Base-by-base conservation (phyloP, 192 early-diverging fungal species). In the Pilobolus umbonatus region DNA sequence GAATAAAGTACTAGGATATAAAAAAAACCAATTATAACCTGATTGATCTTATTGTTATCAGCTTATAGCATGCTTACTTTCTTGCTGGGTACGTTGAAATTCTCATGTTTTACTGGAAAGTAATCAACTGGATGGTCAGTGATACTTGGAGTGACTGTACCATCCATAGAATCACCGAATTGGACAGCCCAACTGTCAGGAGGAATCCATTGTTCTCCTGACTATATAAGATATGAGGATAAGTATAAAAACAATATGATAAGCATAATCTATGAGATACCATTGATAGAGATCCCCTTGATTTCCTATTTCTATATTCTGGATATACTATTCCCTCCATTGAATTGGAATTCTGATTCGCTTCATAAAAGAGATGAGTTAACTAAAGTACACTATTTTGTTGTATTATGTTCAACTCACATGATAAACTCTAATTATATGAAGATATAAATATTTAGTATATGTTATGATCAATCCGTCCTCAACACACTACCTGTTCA, bases 131-230 rank as follows among this genome's bases (percentile, higher is more conserved):
- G 54, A n/a, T 36, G 21, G 6, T 60, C 54, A 17, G 73, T 62
- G 8, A 51, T 26, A 11, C 25, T 31, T 3, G 60, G 60, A 26
- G 49, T 43, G n/a, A 26, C 39, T 10, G 31, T 26, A 29, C 30
- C 35, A n/a, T 28, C 17, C 1, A 24, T 53, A 5, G 60, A 58
- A 1, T 65, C 58, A 9, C 69, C 73, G 4, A 74, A 77, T 52
- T 85, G 65, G 25, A 88, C 83, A 9, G 82, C 86, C 86, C 86
- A 88, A n/a, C 79, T 83, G 50, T 88, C 86, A 42, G 86, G 86
- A 38, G 86, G 80, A 8, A 72, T 60, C 86, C 86, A 88, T 11
- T 68, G 46, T 52, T 83, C 83, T n/a, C n/a, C n/a, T n/a, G n/a
- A n/a, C n/a, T n/a, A n/a, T n/a, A n/a, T n/a, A n/a, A n/a, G n/a